Conservation (phyloP, 345 rosid genomes). For the Melaleuca alternifolia region DNA sequence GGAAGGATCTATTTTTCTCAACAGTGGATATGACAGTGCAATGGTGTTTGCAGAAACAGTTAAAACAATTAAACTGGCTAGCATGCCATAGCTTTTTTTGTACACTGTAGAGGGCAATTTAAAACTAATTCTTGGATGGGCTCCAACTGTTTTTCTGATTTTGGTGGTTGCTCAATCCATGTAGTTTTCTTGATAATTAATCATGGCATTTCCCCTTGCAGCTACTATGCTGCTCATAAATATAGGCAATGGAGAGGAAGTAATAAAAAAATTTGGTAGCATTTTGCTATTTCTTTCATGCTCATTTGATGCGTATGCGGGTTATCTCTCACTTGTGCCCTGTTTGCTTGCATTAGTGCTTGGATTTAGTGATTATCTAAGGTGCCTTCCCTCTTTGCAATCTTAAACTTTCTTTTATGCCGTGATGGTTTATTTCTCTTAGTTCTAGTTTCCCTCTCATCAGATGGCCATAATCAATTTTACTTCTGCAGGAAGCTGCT, state of each 20-base stretch:
- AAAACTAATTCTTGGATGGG: neutral
- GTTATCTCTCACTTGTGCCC: neutral
- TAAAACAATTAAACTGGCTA: neutral
- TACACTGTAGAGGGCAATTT: neutral
- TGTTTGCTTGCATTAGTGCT: neutral
- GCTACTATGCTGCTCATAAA: neutral
- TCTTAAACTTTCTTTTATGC: neutral
- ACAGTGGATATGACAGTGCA: neutral
- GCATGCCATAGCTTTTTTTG: neutral
- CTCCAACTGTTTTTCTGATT: neutral
- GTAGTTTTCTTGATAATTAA: neutral
- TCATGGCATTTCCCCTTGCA: neutral
- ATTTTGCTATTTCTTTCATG: neutral
- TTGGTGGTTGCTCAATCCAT: neutral
- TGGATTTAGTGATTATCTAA: neutral
- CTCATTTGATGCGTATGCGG: neutral
- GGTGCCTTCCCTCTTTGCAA: neutral
- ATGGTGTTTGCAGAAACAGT: neutral
- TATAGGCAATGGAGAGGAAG: neutral
- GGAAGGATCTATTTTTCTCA: neutral
- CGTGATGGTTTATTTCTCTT: neutral
- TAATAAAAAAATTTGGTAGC: neutral
- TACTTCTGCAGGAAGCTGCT: slow-evolving; percentile 60
- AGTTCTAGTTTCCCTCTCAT: neutral
- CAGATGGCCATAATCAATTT: neutral